A percentile compares a stretch with the other conserved stretches of the same genome.
These are phyloP conservation scores for Picea sitchensis DNA, from an alignment of 75 land plant genomes.

Conservation along the genomic window DNA sequence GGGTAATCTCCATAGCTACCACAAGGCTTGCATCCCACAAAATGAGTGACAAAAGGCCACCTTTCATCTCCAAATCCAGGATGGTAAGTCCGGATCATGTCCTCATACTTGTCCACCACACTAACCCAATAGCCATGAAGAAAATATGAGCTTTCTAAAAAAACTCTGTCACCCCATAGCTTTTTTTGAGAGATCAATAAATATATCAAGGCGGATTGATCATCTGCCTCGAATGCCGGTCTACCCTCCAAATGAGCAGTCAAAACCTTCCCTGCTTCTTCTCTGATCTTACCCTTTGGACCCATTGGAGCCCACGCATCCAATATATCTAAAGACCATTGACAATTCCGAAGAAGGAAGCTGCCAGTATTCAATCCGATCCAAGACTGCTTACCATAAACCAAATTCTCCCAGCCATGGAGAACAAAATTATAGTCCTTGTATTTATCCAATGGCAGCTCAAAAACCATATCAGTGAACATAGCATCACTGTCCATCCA, in stretches of 20 bases:
- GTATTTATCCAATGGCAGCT: conserved; percentile 69
- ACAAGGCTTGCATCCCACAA: conserved; percentile 91
- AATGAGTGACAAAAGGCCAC: conserved; percentile 91
- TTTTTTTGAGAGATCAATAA: conserved; percentile 53
- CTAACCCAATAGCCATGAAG: conserved; percentile 75
- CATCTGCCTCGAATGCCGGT: conserved; percentile 84
- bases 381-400: conserved; percentile 62
- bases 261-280: conserved; percentile 67
- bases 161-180: conserved; percentile 53
- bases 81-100: conserved; percentile 71
- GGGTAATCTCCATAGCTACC: conserved; percentile 79
- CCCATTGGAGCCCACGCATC: conserved; percentile 93
- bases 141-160: conserved; percentile 64
- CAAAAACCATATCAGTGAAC: conserved; percentile 78
- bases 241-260: conserved; percentile 61
- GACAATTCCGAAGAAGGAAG: conserved; percentile 75
- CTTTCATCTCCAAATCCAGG: conserved; percentile 86
- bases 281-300: conserved; percentile 60
- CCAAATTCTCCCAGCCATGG: conserved; percentile 74
- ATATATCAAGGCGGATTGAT: conserved; percentile 70
- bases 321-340: conserved; percentile 83
- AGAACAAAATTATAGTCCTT: conserved; percentile 57
- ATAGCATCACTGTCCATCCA: conserved; percentile 82
- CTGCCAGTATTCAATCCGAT: conserved; percentile 78
- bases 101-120: conserved; percentile 74